A percentile compares a stretch with the other conserved stretches of the same genome.
phyloP scores from a whole-genome alignment of 2,329 filamentous ascomycete species.

The Claviceps humidiphila region DNA sequence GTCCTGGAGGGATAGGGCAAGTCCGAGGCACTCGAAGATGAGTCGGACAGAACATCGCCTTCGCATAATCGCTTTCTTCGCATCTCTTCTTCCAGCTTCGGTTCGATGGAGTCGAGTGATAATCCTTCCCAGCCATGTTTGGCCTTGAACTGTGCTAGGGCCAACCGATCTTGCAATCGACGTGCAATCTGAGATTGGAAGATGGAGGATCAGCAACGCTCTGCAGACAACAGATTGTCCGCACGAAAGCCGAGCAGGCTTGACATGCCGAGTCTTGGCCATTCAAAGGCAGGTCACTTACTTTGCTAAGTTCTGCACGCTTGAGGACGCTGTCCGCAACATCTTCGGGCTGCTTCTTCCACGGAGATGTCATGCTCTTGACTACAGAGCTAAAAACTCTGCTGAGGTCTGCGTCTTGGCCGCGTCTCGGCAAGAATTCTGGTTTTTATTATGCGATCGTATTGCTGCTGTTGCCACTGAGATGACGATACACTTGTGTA shows the following conservation, averaged over 20 bases:
- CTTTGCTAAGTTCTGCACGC: slow-evolving; percentile 64
- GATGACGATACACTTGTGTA: background rate
- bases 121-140: slow-evolving; percentile 91
- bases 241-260: background rate
- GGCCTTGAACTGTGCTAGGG: slow-evolving; percentile 93
- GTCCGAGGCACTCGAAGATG: slow-evolving; percentile 73
- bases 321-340: slow-evolving; percentile 58
- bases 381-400: background rate
- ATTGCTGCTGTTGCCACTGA: background rate
- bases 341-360: slow-evolving; percentile 49
- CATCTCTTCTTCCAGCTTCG: slow-evolving; percentile 67
- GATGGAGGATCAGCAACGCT: background rate
- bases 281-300: slow-evolving; percentile 24
- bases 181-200: slow-evolving; percentile 65
- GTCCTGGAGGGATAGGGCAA: slow-evolving; percentile 53
- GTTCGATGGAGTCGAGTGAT: slow-evolving; percentile 74
- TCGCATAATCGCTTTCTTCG: slow-evolving; percentile 56
- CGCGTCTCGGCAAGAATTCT: background rate
- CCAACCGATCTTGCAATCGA: slow-evolving; percentile 83
- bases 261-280: background rate
- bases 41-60: slow-evolving; percentile 71
- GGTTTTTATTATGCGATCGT: background rate
- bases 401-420: background rate
- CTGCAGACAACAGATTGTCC: background rate
- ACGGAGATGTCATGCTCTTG: slow-evolving; percentile 41